Evolutionary conservation across 2,329 filamentous ascomycete genomes (phyloP).

Genomic region (Colletotrichum sp.): DNA sequence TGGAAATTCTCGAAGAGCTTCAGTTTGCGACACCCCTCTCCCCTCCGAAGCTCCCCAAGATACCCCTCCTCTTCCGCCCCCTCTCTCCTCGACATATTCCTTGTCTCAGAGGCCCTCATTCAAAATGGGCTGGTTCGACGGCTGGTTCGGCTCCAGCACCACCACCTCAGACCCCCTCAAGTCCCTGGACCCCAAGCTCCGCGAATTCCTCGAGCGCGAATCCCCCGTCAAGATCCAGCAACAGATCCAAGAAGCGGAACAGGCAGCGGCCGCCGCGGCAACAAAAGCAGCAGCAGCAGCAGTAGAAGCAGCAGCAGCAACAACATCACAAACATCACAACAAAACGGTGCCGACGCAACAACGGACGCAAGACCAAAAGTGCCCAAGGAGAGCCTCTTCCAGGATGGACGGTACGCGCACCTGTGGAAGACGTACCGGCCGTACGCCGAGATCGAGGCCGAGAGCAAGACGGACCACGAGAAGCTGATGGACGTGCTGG

Average conservation of each 20-base stretch:
- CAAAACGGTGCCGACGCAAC: not conserved
- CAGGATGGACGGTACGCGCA: constrained; percentile 75
- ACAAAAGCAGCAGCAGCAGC: constrained; percentile 21
- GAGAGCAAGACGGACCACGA: constrained; percentile 78
- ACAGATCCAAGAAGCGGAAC: constrained; percentile 12
- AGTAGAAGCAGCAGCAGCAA: constrained; percentile 21
- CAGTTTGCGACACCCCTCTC: not conserved
- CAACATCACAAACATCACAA: not conserved
- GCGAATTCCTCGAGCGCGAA: constrained; percentile 84
- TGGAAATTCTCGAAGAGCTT: constrained; percentile 20
- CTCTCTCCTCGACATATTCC: too few relatives aligned
- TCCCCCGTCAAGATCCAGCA: constrained; percentile 71
- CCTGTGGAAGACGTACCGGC: constrained; percentile 90
- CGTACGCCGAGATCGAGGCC: constrained; percentile 72
- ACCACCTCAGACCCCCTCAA: constrained; percentile 63
- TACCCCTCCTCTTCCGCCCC: not conserved
- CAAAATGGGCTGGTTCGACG: constrained; percentile 63
- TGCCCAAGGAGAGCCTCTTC: constrained; percentile 58
- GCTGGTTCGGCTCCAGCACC: constrained; percentile 51
- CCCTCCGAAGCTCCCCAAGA: not conserved
- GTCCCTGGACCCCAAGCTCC: constrained; percentile 81
- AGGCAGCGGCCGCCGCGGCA: constrained; percentile 15
- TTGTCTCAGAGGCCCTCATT: not conserved
- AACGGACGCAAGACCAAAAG: constrained; percentile 25
- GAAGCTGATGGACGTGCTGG: constrained; percentile 78